phyloP scores from a whole-genome alignment of 805 yeast genomes.

The Hanseniaspora lindneri region DNA sequence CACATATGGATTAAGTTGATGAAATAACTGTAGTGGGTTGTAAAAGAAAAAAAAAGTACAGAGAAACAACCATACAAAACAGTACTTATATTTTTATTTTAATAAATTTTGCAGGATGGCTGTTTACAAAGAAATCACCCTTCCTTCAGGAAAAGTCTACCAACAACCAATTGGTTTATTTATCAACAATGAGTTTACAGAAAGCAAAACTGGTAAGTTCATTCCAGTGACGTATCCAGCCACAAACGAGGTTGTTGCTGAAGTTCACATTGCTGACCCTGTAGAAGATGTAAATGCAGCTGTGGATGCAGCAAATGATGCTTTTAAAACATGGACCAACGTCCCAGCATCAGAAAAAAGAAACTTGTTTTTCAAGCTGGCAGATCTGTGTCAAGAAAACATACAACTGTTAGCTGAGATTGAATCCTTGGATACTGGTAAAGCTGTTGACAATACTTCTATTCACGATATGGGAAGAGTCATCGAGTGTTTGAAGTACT shows the following conservation, averaged over 20 bases:
- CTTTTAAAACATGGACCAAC: constrained; percentile 25
- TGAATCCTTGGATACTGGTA: constrained; percentile 77
- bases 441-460: constrained; percentile 47
- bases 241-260: constrained; percentile 13
- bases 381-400: constrained; percentile 58
- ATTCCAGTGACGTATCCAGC: constrained; percentile 26
- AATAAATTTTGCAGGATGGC: constrained; percentile 16
- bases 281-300: constrained; percentile 37
- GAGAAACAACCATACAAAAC: not conserved
- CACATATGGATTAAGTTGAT: too few relatives aligned
- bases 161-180: constrained; percentile 68
- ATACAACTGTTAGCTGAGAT: constrained; percentile 56
- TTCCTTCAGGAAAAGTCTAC: constrained; percentile 59
- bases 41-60: too few relatives aligned
- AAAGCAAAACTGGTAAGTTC: constrained; percentile 38
- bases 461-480: constrained; percentile 59
- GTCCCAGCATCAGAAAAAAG: constrained; percentile 13
- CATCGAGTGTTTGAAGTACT: constrained; percentile 54
- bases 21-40: too few relatives aligned
- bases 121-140: constrained; percentile 29
- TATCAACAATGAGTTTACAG: constrained; percentile 61
- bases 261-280: constrained; percentile 14
- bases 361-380: constrained; percentile 37
- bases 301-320: constrained; percentile 36
- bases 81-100: too few relatives aligned